These are phyloP conservation scores for Pneumocystis wakefieldiae DNA, from an alignment of 1,139 yeast genomes.

Conservation along the genomic window DNA sequence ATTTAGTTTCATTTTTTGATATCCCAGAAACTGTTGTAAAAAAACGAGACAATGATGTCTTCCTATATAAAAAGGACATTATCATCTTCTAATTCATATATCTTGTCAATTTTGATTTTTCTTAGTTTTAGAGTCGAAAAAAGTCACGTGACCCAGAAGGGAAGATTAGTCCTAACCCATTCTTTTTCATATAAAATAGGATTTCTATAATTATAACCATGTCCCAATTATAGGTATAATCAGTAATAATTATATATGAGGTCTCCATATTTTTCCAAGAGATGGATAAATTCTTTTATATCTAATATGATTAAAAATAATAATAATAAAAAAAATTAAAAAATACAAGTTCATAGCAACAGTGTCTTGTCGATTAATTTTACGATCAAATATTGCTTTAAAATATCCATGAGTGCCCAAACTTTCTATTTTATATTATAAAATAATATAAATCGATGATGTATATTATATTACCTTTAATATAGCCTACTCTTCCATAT, in stretches of 20 bases:
- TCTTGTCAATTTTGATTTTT: background rate
- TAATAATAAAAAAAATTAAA: background rate
- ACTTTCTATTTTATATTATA: slow-evolving; percentile 48
- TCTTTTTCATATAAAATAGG: background rate
- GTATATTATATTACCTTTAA: background rate
- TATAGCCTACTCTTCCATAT: slow-evolving; percentile 67
- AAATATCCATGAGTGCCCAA: slow-evolving; percentile 97
- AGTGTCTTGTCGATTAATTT: slow-evolving; percentile 78
- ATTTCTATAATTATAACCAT: background rate
- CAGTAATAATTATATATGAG: background rate
- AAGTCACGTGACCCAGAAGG: too few species aligned
- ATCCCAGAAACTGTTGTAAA: background rate
- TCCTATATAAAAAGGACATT: background rate
- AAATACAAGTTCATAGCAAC: slow-evolving; percentile 77
- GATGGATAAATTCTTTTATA: background rate
- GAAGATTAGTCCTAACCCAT: background rate
- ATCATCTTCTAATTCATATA: background rate
- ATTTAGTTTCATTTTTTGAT: background rate
- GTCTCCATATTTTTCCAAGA: background rate
- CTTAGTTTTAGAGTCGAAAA: background rate
- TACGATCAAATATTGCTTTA: slow-evolving; percentile 90
- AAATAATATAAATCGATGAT: slow-evolving; percentile 27
- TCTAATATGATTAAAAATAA: background rate
- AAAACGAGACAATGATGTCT: background rate
- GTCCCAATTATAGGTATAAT: background rate